These are phyloP conservation scores for Fomitopsis pinicola DNA, from an alignment of 1,284 basidiomycete genomes.

Conservation along the genomic window DNA sequence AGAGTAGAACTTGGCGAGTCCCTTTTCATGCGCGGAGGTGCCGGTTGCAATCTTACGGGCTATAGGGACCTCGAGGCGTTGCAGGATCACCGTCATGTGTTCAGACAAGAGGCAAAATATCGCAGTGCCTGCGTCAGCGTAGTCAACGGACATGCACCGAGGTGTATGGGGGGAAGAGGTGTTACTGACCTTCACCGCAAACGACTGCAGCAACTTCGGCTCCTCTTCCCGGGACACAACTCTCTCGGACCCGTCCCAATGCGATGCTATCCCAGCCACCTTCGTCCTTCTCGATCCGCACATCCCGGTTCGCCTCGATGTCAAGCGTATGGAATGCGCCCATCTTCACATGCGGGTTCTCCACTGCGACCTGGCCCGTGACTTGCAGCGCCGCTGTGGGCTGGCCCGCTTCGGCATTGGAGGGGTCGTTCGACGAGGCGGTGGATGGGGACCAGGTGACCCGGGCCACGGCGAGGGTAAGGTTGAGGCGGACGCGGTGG, in stretches of 20 bases:
- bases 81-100: constrained; percentile 94
- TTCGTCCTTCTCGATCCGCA: constrained; percentile 84
- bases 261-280: constrained; percentile 89
- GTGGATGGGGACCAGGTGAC: constrained; percentile 70
- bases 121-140: constrained; percentile 61
- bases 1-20: constrained; percentile 78
- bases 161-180: background rate
- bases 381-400: constrained; percentile 77
- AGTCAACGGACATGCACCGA: background rate
- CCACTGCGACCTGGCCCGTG: constrained; percentile 83
- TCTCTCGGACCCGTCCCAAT: constrained; percentile 78
- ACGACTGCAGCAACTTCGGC: constrained; percentile 97
- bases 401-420: constrained; percentile 29
- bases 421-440: constrained; percentile 42
- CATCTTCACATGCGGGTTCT: constrained; percentile 90
- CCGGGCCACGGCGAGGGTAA: constrained; percentile 77
- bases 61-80: constrained; percentile 87
- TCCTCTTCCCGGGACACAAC: constrained; percentile 87
- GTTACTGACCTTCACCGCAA: constrained; percentile 74
- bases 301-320: constrained; percentile 87
- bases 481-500: constrained; percentile 79
- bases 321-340: constrained; percentile 97
- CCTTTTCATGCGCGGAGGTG: constrained; percentile 83
- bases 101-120: constrained; percentile 93
- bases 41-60: constrained; percentile 88